Evolutionary conservation across 768 basidiomycete genomes (phyloP).

Genomic region (Dictyophora rubrovolvata): DNA sequence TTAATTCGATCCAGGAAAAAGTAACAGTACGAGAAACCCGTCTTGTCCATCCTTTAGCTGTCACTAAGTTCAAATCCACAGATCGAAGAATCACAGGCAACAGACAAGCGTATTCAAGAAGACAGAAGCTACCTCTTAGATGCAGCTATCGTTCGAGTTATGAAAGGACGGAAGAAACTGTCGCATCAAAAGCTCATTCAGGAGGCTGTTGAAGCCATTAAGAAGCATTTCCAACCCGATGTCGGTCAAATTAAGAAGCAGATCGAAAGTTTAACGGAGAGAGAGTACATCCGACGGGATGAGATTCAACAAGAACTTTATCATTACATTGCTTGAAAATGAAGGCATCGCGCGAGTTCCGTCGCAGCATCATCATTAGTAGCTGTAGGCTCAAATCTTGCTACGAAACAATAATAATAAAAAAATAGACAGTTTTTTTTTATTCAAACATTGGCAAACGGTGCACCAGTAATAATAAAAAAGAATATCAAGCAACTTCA

Average conservation of each 20-base stretch:
- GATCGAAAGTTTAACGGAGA: slow-evolving; percentile 73
- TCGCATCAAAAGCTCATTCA: slow-evolving; percentile 69
- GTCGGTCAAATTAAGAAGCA: slow-evolving; percentile 79
- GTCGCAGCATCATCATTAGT: too few species aligned
- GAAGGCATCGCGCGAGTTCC: too few species aligned
- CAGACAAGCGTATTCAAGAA: slow-evolving; percentile 74
- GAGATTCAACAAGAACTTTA: slow-evolving; percentile 61
- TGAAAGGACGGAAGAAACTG: slow-evolving; percentile 89
- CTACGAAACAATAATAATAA: too few species aligned
- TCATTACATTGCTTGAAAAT: slow-evolving; percentile 66
- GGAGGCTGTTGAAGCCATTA: slow-evolving; percentile 79
- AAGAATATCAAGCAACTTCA: too few species aligned
- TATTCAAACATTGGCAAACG: too few species aligned
- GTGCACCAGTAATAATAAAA: too few species aligned
- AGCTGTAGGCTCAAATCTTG: too few species aligned
- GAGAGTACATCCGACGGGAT: slow-evolving; percentile 76
- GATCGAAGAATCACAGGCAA: slow-evolving; percentile 80
- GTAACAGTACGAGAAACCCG: slow-evolving; percentile 54
- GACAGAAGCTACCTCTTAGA: slow-evolving; percentile 82
- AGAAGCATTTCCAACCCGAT: slow-evolving; percentile 77
- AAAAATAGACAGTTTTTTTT: too few species aligned
- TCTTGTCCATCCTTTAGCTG: not conserved
- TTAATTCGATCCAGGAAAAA: slow-evolving; percentile 93
- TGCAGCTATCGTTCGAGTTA: slow-evolving; percentile 92
- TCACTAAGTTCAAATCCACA: slow-evolving; percentile 19